phyloP scores from a whole-genome alignment of 2,329 filamentous ascomycete genomes.

The Arthrinium phaeospermum region DNA sequence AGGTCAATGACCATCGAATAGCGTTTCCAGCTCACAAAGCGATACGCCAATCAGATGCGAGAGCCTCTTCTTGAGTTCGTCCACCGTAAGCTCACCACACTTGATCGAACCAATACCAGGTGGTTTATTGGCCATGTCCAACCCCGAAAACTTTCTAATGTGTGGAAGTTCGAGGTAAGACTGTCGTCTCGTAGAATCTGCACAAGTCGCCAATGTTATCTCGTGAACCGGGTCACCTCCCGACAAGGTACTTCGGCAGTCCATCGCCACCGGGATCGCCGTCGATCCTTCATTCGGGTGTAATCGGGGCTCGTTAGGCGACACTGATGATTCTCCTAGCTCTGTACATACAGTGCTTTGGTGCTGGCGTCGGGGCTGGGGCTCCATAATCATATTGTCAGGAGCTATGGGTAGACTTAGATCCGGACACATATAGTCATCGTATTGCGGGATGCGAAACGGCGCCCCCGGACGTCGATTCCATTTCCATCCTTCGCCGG shows the following conservation, averaged over 20 bases:
- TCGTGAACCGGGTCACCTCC: neutral
- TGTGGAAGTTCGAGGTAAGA: neutral
- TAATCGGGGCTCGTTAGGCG: neutral
- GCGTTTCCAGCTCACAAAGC: conserved; percentile 35
- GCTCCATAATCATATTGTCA: conserved; percentile 34
- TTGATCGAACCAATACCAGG: neutral
- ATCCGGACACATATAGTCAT: conserved; percentile 35
- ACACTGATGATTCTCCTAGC: neutral
- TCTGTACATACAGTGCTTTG: neutral
- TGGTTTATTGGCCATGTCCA: neutral
- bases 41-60: conserved; percentile 38
- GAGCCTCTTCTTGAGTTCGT: conserved; percentile 38
- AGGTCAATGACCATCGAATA: conserved; percentile 33
- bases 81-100: conserved; percentile 37
- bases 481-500: conserved; percentile 34
- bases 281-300: neutral
- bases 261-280: neutral
- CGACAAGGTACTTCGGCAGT: neutral
- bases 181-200: neutral
- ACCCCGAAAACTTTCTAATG: neutral
- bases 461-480: conserved; percentile 33
- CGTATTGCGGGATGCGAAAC: conserved; percentile 39
- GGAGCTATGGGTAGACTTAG: conserved; percentile 34
- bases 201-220: neutral
- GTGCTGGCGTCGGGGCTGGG: conserved; percentile 19